These are phyloP conservation scores for Odontarrhena argentea DNA, from an alignment of 345 rosid genomes.

Conservation along the genomic window DNA sequence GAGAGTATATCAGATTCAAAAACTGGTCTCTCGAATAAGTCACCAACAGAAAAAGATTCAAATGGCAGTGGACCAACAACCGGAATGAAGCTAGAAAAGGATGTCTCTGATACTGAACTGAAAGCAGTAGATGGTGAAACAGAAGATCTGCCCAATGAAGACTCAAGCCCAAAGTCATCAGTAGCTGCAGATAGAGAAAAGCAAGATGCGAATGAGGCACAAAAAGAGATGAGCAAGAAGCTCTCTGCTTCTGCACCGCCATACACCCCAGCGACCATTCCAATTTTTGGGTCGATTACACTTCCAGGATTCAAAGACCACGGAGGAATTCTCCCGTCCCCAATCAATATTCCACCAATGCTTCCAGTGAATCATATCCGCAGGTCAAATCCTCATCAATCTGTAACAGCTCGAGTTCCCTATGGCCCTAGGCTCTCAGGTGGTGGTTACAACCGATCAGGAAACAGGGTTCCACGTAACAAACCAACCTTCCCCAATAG, in stretches of 20 bases:
- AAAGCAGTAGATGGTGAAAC: conserved; percentile 43
- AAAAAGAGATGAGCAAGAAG: conserved; percentile 78
- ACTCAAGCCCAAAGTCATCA: conserved; percentile 39
- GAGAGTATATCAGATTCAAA: conserved; percentile 40
- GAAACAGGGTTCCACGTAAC: conserved; percentile 64
- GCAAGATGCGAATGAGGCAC: conserved; percentile 62
- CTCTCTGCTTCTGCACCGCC: conserved; percentile 98
- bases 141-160: conserved; percentile 45
- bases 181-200: conserved; percentile 57
- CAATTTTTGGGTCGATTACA: conserved; percentile 74
- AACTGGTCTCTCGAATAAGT: conserved; percentile 32
- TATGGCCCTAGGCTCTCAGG: conserved; percentile 98
- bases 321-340: conserved; percentile 92
- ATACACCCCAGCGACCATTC: conserved; percentile 76
- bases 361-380: conserved; percentile 69
- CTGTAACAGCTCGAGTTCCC: conserved; percentile 94
- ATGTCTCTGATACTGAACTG: conserved; percentile 41
- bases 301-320: conserved; percentile 82
- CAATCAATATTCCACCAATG: conserved; percentile 80
- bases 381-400: conserved; percentile 81
- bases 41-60: conserved; percentile 39
- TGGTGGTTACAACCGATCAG: conserved; percentile 79
- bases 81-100: conserved; percentile 40
- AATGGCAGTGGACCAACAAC: conserved; percentile 40
- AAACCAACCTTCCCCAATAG: conserved; percentile 59